A percentile compares a stretch with the other conserved stretches of the same genome.
Evolutionary conservation across 116 monocot genomes (phyloP).

Genomic region (Iris pallida): DNA sequence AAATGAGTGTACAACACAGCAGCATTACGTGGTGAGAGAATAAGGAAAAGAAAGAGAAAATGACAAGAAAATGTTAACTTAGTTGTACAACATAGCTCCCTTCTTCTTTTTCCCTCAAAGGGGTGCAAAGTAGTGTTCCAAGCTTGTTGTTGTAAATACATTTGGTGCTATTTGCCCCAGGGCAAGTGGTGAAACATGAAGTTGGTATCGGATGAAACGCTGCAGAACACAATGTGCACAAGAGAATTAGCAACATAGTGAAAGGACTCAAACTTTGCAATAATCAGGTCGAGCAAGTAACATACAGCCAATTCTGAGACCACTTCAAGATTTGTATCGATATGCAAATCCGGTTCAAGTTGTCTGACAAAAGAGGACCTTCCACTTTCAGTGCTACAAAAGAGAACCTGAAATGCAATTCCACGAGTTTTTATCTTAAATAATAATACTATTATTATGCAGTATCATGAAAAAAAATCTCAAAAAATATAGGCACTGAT

Average conservation of each 20-base stretch:
- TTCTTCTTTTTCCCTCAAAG: not conserved
- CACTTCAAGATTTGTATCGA: slow-evolving; percentile 75
- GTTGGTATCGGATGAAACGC: slow-evolving; percentile 81
- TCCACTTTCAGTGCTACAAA: slow-evolving; percentile 87
- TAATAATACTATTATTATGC: too few relatives aligned
- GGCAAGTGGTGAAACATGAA: slow-evolving; percentile 51
- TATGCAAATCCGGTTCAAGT: slow-evolving; percentile 87
- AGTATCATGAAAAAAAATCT: too few relatives aligned
- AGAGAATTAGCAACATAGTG: slow-evolving; percentile 1
- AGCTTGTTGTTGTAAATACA: slow-evolving; percentile 58
- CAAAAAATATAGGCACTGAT: too few relatives aligned
- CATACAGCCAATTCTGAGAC: slow-evolving; percentile 76
- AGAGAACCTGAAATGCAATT: slow-evolving; percentile 61
- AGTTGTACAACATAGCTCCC: not conserved
- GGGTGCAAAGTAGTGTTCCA: slow-evolving; percentile 66
- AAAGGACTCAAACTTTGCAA: not conserved
- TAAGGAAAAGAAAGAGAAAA: too few relatives aligned
- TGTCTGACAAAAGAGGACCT: slow-evolving; percentile 92
- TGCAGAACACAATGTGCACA: slow-evolving; percentile 18
- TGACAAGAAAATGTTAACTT: too few relatives aligned
- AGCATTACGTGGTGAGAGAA: too few relatives aligned
- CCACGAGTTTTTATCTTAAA: not conserved
- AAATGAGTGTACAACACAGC: too few relatives aligned
- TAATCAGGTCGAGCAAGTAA: not conserved
- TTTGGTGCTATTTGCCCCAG: slow-evolving; percentile 56